Evolutionary conservation across 169 alveolate genomes (phyloP).

Genomic region (Plasmodium coatneyi): DNA sequence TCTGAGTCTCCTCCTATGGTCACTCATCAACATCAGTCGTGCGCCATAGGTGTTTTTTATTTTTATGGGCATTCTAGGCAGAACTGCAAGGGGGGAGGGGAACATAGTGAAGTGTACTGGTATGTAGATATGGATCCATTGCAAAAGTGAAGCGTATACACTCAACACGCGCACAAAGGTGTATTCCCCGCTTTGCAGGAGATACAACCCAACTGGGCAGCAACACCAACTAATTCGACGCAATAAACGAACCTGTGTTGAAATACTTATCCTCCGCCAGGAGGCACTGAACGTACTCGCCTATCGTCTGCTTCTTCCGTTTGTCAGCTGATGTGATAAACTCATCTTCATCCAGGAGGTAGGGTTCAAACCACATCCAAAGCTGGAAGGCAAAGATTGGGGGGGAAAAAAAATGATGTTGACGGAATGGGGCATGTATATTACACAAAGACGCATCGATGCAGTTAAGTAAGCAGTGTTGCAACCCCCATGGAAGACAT

Average conservation of each 20-base stretch:
- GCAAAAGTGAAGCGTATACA: too few species aligned
- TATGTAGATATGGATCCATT: not conserved
- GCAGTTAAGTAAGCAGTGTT: not conserved
- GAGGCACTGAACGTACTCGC: conserved; percentile 79
- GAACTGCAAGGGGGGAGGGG: conserved; percentile 58
- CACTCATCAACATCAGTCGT: conserved; percentile 42
- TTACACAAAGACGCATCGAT: not conserved
- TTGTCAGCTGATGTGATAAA: conserved; percentile 77
- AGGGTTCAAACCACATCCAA: conserved; percentile 86
- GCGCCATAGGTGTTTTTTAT: conserved; percentile 81
- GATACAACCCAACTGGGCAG: not conserved
- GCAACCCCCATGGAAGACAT: not conserved
- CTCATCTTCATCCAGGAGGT: conserved; percentile 81
- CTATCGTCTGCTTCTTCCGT: conserved; percentile 77
- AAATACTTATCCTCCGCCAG: conserved; percentile 82
- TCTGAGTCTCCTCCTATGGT: conserved; percentile 50
- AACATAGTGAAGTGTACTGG: not conserved
- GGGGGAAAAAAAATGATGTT: not conserved
- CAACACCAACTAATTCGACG: not conserved
- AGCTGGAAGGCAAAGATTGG: conserved; percentile 35
- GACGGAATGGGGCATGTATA: not conserved
- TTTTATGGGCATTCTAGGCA: conserved; percentile 84
- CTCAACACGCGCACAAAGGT: not conserved
- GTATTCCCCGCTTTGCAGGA: not conserved
- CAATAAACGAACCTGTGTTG: conserved; percentile 77